Percentiles rank a stretch among this genome's conserved stretches.
Conservation (phyloP, 352 stramenopile species). For the Phytophthora idaei region DNA sequence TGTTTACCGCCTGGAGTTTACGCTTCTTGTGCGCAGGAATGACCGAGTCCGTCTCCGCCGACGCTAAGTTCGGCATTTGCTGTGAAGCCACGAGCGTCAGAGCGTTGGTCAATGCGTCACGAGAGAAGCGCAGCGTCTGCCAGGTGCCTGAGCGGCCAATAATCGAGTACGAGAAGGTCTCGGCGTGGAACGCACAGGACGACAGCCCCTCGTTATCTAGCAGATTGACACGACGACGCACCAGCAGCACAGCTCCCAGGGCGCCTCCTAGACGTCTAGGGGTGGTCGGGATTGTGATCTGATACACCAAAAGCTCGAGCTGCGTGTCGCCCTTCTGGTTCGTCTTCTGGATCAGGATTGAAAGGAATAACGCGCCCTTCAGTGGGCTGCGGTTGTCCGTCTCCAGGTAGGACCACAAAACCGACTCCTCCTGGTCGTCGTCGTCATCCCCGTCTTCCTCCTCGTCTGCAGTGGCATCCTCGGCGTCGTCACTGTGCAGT, state of each 20-base stretch:
- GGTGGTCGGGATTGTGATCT: conserved; percentile 44
- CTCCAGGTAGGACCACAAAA: conserved; percentile 63
- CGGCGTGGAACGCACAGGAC: conserved; percentile 70
- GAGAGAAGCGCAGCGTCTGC: conserved; percentile 51
- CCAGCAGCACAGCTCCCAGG: conserved; percentile 38
- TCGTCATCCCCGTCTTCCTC: conserved; percentile 33
- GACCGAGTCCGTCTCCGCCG: conserved; percentile 22
- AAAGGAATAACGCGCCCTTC: conserved; percentile 73
- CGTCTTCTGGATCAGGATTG: conserved; percentile 53
- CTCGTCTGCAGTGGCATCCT: conserved; percentile 24
- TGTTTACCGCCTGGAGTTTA: conserved; percentile 48
- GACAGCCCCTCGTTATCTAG: conserved; percentile 39
- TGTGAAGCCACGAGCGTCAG: conserved; percentile 51
- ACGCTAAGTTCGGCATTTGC: conserved; percentile 45
- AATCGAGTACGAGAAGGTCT: conserved; percentile 74
- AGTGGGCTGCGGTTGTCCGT: conserved; percentile 58
- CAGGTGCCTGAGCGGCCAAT: conserved; percentile 63
- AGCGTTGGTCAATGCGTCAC: conserved; percentile 51
- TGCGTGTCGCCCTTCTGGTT: conserved; percentile 31
- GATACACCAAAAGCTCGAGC: conserved; percentile 65
- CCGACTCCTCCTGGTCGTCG: conserved; percentile 23
- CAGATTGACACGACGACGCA: conserved; percentile 39
- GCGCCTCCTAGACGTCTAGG: conserved; percentile 38
- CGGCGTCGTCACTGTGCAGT: conserved; percentile 51
- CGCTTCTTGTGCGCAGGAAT: conserved; percentile 65